Conservation (phyloP, 768 basidiomycete species). For the Tephrocybe sp. region DNA sequence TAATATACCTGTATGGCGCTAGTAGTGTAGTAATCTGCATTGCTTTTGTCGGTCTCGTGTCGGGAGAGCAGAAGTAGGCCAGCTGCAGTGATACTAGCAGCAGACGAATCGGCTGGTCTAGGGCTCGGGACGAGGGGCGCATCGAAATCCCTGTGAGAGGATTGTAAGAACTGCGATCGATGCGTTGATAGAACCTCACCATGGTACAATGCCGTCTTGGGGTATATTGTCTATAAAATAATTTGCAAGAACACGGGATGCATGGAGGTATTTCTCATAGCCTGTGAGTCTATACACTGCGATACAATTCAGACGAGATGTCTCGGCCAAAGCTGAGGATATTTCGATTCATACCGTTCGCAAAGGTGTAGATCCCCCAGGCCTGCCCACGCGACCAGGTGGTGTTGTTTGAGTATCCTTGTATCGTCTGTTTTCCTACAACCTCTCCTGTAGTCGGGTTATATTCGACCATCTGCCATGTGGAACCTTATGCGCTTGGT, state of each 20-base stretch:
- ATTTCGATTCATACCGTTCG: slow-evolving; percentile 63
- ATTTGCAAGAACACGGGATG: slow-evolving; percentile 52
- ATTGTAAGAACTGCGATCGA: slow-evolving; percentile 1
- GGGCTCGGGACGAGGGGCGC: slow-evolving; percentile 53
- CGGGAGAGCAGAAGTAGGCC: slow-evolving; percentile 57
- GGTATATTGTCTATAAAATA: slow-evolving; percentile 65
- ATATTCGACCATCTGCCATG: slow-evolving; percentile 67
- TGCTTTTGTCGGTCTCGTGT: slow-evolving; percentile 32
- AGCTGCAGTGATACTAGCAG: slow-evolving; percentile 59
- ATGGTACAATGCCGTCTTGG: slow-evolving; percentile 61
- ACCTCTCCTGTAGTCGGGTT: slow-evolving; percentile 62
- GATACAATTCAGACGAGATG: background rate
- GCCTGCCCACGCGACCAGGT: slow-evolving; percentile 76
- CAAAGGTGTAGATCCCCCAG: slow-evolving; percentile 70
- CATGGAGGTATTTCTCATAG: slow-evolving; percentile 50
- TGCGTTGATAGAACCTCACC: slow-evolving; percentile 33
- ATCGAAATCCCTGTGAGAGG: slow-evolving; percentile 60
- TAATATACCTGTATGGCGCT: slow-evolving; percentile 47
- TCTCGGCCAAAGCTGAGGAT: background rate
- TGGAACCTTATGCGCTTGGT: slow-evolving; percentile 32
- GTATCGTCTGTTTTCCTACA: slow-evolving; percentile 51
- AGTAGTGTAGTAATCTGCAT: slow-evolving; percentile 37
- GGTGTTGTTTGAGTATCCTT: slow-evolving; percentile 61
- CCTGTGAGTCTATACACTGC: slow-evolving; percentile 60
- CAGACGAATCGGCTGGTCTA: slow-evolving; percentile 66